Percentiles rank a stretch among this genome's conserved stretches.
Conservation (phyloP, 306 rosid species). For the Vigna unguiculata region DNA sequence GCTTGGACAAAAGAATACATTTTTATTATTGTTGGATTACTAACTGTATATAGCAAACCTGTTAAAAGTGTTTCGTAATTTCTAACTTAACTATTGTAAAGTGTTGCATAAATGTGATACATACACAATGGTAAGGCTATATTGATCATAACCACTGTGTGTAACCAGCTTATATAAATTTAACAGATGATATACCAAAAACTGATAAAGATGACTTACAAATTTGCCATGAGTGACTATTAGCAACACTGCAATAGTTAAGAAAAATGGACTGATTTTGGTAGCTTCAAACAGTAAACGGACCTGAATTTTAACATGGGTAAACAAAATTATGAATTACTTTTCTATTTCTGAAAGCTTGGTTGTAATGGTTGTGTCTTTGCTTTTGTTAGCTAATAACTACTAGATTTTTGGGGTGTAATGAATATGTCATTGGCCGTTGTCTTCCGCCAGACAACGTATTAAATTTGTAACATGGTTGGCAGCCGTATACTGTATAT, state of each 20-base stretch:
- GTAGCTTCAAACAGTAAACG: conserved; percentile 20
- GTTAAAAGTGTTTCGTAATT: background rate
- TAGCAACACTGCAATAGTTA: conserved; percentile 15
- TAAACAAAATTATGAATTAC: background rate
- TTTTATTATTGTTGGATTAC: background rate
- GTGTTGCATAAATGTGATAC: background rate
- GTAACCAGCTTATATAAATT: background rate
- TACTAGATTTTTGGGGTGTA: conserved; percentile 14
- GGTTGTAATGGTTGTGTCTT: background rate
- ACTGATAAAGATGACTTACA: background rate
- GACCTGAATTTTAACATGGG: conserved; percentile 6
- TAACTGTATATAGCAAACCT: background rate
- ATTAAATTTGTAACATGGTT: conserved; percentile 21
- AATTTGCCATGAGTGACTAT: conserved; percentile 3
- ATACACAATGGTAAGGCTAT: background rate
- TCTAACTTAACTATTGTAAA: conserved; percentile 3
- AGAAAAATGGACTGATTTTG: background rate
- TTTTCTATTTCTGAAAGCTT: background rate
- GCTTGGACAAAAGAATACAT: background rate
- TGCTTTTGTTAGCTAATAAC: background rate
- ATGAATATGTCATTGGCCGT: background rate
- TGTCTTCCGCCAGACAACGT: background rate
- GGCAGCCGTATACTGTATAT: background rate
- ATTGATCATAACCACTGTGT: conserved; percentile 1
- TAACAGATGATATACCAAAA: background rate